Evolutionary conservation across 2,329 filamentous ascomycete genomes (phyloP), one percentile per base, ranked within the genome.

Genomic region (Claviceps purpurea): DNA sequence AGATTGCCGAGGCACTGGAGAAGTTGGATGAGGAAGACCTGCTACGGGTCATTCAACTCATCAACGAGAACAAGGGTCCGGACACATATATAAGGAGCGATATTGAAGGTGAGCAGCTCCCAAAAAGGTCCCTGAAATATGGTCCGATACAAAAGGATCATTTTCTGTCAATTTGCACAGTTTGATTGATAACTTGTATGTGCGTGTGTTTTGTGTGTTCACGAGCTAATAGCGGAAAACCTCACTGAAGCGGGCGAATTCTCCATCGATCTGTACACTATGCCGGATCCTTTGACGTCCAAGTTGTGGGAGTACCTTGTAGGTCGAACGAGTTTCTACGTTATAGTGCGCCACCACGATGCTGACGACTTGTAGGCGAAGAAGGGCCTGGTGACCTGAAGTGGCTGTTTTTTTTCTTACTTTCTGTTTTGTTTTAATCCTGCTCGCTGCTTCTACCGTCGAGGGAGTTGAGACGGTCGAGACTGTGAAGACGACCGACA

Each of bases 41-140:
- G 43, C 75, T 98, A 56, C 87, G 93, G 60, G 89, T 97, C 24
- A 94, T 98, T 55, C 91, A 97, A 72, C 85, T 98, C 80, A 91
- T 98, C 56, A 93, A 97, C 68, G 93, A 98, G 71, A 88, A 96
- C 72, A 97, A 97, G 76, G 84, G 81, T 1, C 81, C 88, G 5
- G 89, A 95, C 57, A 96, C 91, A 1, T 97, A 95, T 71, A 95
- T 91, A 49, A 90, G 95, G 73, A 97, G 96, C 62, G 94, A 98
- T 68, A 81, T 96, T 53, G 93, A 98, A 63, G 86, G 89, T 95
- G 73, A 72, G 85, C 78, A 30, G 55, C n/a, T n/a, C 24, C 26
- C n/a, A 3, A 4, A 20, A 4, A 30, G 3, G 5, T 39, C 22
- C 39, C n/a, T 5, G 18, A 43, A 30, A 3, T 4, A 30, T 30